Evolutionary conservation across 2,329 filamentous ascomycete genomes (phyloP).

Genomic region (Sarocladium brachiariae): DNA sequence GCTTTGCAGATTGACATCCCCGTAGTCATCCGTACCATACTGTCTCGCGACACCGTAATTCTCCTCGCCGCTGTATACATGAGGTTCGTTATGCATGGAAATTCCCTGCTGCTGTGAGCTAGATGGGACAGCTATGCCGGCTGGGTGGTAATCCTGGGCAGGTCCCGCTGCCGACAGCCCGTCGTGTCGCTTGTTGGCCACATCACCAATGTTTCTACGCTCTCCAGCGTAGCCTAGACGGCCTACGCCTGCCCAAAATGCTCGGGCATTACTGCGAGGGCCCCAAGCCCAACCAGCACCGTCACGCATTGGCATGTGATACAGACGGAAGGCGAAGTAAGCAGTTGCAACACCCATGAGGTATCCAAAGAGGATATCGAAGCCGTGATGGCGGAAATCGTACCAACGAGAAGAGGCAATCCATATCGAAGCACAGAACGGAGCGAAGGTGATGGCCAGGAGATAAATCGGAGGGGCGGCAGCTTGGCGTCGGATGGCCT

Average conservation of each 20-base stretch:
- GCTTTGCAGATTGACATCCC: not conserved
- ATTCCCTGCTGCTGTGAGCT: not conserved
- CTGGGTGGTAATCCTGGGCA: not conserved
- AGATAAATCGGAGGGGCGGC: slow-evolving; percentile 80
- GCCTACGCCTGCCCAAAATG: slow-evolving; percentile 72
- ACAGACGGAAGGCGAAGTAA: slow-evolving; percentile 74
- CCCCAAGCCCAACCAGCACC: slow-evolving; percentile 90
- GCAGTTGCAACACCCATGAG: slow-evolving; percentile 66
- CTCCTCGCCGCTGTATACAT: not conserved
- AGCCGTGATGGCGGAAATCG: slow-evolving; percentile 85
- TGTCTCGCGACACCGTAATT: slow-evolving; percentile 5
- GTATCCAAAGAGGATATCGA: slow-evolving; percentile 84
- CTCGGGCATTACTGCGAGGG: slow-evolving; percentile 62
- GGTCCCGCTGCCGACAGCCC: slow-evolving; percentile 2
- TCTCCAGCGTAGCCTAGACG: slow-evolving; percentile 47
- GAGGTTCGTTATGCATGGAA: not conserved
- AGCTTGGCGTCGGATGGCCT: slow-evolving; percentile 55
- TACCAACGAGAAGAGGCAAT: slow-evolving; percentile 82
- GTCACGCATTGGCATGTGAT: slow-evolving; percentile 67
- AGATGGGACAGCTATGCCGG: not conserved
- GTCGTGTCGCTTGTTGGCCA: slow-evolving; percentile 17
- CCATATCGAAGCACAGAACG: slow-evolving; percentile 70
- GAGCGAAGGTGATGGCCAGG: slow-evolving; percentile 61
- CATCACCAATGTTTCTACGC: slow-evolving; percentile 19
- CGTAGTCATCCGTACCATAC: slow-evolving; percentile 1